Conservation (phyloP, 1,284 basidiomycete genomes). For the Ceratobasidium sp. region DNA sequence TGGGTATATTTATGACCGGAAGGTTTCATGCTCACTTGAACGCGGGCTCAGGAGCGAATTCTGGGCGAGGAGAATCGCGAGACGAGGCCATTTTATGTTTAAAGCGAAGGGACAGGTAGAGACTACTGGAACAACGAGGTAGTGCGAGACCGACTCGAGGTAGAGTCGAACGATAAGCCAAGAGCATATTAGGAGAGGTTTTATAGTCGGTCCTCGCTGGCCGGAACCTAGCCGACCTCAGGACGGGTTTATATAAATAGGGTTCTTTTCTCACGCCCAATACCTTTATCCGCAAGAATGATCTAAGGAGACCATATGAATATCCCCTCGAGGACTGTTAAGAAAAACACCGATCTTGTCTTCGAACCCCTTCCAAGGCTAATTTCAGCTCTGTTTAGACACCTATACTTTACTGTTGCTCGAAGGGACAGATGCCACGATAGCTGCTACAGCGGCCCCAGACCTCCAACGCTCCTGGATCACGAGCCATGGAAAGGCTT, state of each 20-base stretch:
- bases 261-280: not conserved
- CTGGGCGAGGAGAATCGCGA: constrained; percentile 29
- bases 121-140: not conserved
- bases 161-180: not conserved
- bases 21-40: constrained; percentile 52
- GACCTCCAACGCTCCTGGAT: too few species aligned
- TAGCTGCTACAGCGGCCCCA: too few species aligned
- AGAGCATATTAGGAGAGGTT: not conserved
- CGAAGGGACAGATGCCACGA: too few species aligned
- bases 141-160: not conserved
- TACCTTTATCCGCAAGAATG: constrained; percentile 2
- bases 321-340: too few species aligned
- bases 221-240: not conserved
- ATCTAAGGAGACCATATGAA: too few species aligned
- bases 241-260: not conserved
- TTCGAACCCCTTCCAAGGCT: too few species aligned
- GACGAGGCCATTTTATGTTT: constrained; percentile 16
- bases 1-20: constrained; percentile 46
- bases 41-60: constrained; percentile 51
- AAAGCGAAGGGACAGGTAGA: not conserved
- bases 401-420: too few species aligned
- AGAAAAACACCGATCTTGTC: not conserved
- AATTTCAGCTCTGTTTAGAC: too few species aligned
- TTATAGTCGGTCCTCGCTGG: not conserved
- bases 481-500: too few species aligned